Evolutionary conservation across 2,329 filamentous ascomycete species (phyloP), one percentile per base, ranked within the genome.

Genomic region (Diaporthe vaccinii): DNA sequence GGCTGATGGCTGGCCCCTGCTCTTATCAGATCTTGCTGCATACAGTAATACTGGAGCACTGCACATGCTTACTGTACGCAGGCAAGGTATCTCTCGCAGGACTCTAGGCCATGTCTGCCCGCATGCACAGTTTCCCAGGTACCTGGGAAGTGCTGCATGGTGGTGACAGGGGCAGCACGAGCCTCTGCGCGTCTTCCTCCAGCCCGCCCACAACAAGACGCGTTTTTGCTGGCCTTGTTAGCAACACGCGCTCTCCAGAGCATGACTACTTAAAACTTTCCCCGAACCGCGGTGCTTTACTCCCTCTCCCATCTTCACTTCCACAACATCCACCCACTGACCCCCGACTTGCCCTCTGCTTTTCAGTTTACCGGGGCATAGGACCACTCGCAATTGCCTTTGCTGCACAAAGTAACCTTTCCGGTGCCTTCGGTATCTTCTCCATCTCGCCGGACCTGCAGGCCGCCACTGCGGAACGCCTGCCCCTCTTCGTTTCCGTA

Each of bases 211-310:
- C 74, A 49, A 61, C 71, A 69, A 73, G 71, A 73, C 71, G 71
- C 65, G 62, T 65, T 74, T 74, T 67, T 72, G 74, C 58, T 58
- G 57, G 39, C 57, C 62, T 34, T 31, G 67, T 49, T 41, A 74
- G 68, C 67, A 74, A 72, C 58, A 72, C 75, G 75, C 75, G 75
- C 68, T 69, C 71, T 61, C 73, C 36, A 15, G 74, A 65, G 72
- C 70, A 57, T 67, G 75, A 76, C 75, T 73, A 76, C 75, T 76
- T 76, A 76, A 76, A 76, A 72, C 74, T 73, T 76, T 53, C 75
- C 68, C 49, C 36, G 39, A 28, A 55, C 49, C 72, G 59, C 44
- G 44, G 65, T 72, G 70, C 69, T 34, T 53, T 53, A 10, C 44
- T 51, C 46, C 46, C 53, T 59, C 51, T 69, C 41, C 31, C 36